Conservation (phyloP, 192 early-diverging fungal species). For the Linnemannia elongata region DNA sequence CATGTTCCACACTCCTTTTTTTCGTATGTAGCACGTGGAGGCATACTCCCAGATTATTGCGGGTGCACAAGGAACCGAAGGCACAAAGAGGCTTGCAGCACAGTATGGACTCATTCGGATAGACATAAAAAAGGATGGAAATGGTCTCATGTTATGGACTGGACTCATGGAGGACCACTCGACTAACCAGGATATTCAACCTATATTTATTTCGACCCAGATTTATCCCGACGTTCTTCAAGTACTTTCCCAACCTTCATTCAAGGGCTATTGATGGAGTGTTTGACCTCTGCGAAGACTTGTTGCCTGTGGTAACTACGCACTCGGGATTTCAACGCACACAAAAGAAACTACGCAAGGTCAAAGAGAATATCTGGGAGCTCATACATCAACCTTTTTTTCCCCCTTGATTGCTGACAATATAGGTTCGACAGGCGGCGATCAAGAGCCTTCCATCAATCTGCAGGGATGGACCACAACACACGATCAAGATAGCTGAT, state of each 20-base stretch:
- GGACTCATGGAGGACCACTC: background rate
- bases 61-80: slow-evolving; percentile 43
- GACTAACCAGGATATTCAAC: background rate
- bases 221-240: slow-evolving; percentile 55
- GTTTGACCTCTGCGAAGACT: slow-evolving; percentile 57
- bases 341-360: background rate
- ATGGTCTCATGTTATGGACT: background rate
- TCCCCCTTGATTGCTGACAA: background rate
- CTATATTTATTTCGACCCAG: slow-evolving; percentile 8
- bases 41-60: slow-evolving; percentile 49
- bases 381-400: background rate
- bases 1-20: background rate
- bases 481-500: slow-evolving; percentile 56
- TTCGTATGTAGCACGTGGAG: slow-evolving; percentile 26
- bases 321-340: background rate
- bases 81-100: slow-evolving; percentile 47
- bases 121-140: background rate
- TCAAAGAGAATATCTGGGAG: background rate
- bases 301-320: slow-evolving; percentile 27
- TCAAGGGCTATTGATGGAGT: slow-evolving; percentile 54
- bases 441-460: slow-evolving; percentile 51
- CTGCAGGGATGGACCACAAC: slow-evolving; percentile 47
- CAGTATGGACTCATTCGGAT: slow-evolving; percentile 18
- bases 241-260: slow-evolving; percentile 47
- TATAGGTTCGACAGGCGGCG: slow-evolving; percentile 44